phyloP scores from a whole-genome alignment of 148 eudicot species.

The Chenopodium formosanum region DNA sequence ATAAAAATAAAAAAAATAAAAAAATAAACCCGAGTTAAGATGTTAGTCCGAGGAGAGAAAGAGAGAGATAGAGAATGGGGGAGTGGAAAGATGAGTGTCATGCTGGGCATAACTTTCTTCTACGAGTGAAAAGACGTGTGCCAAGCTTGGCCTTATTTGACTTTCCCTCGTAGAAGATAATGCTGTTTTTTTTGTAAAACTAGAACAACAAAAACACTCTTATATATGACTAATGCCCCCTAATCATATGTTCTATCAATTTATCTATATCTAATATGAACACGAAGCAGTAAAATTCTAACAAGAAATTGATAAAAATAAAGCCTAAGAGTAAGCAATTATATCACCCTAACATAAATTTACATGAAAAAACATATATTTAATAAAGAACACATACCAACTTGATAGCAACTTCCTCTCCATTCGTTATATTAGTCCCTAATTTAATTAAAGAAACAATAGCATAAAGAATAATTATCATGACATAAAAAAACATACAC shows the following conservation, averaged over 20 bases:
- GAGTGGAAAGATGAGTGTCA: no score
- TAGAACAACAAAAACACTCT: no score
- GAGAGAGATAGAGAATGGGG: no score
- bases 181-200: no score
- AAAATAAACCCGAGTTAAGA: no score
- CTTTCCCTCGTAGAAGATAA: no score
- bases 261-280: neutral
- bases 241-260: neutral
- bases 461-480: neutral
- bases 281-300: neutral
- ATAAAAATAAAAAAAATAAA: no score
- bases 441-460: constrained; percentile 19
- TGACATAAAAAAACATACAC: neutral
- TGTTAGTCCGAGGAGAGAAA: no score
- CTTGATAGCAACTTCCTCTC: constrained; percentile 54
- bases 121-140: no score
- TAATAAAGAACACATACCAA: constrained; percentile 31
- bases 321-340: neutral
- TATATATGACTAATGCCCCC: no score
- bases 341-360: neutral
- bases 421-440: constrained; percentile 46
- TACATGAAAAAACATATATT: neutral
- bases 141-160: no score
- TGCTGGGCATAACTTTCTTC: no score
- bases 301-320: neutral